Base-by-base conservation (phyloP, 2,329 filamentous ascomycete genomes). In the Xylaria sp. region DNA sequence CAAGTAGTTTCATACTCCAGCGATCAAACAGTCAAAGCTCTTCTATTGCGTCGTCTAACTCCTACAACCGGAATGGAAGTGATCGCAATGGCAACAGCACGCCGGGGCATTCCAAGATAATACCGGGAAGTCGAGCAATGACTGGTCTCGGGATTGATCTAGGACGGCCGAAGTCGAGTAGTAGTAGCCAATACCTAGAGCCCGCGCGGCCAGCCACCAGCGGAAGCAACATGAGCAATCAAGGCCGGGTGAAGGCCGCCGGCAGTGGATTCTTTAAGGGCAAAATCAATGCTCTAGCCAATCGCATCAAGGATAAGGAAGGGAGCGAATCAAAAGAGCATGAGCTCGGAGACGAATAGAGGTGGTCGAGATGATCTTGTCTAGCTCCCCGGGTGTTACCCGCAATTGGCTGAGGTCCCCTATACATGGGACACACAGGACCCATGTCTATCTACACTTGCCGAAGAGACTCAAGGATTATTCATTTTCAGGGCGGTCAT, bases 1-100 rank as follows among this genome's bases (percentile, higher is more conserved):
- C 84, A 40, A 85, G 83, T 60, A 83, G 85, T 59, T 82, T 82
- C 1, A 78, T 78, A 0, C 82, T 82, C 21, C 77, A 77, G 44
- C 81, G 82, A 12, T 82, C 84, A 5, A 77, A 79, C 23, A 88
- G 86, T 73, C 81, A 86, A 59, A 85, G 85, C 75, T 87, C 86
- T 62, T 88, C 86, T 73, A 77, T 85, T 18, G 83, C 85, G 1
- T 82, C 81, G 10, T 78, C 79, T 32, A 81, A 79, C 25, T 87
- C 85, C 0, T 12, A 69, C 58, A 64, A 55, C 47, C 73, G 72
- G 51, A 73, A 69, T 16, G 73, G 67, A 48, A 69, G 25, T 27
- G 75, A 73, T 50, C 75, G 75, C 57, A 70, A 66, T 25, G 69
- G 68, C 0, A 75, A 74, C 13, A 74, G 73, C 6, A 70, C 78